These are phyloP conservation scores for Wickerhamia fluorescens DNA, from an alignment of 805 yeast genomes.

Conservation along the genomic window DNA sequence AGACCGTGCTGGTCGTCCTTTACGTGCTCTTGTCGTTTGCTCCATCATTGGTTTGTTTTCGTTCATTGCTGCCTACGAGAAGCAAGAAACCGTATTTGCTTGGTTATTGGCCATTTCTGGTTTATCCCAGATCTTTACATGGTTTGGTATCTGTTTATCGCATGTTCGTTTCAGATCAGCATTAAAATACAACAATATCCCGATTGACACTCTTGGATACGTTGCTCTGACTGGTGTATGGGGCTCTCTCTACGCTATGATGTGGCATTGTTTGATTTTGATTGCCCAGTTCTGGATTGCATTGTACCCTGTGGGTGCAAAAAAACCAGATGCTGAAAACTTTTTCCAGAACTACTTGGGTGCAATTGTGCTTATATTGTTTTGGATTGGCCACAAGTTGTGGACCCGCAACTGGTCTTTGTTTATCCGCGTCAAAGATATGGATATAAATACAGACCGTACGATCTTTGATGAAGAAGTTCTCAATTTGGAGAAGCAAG, in stretches of 20 bases:
- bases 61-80: constrained; percentile 35
- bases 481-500: constrained; percentile 21
- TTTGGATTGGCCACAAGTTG: constrained; percentile 28
- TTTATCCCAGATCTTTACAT: constrained; percentile 35
- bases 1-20: constrained; percentile 36
- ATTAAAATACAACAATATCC: constrained; percentile 23
- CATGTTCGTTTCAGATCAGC: constrained; percentile 36
- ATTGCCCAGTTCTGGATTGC: constrained; percentile 41
- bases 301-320: constrained; percentile 28
- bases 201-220: constrained; percentile 24
- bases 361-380: constrained; percentile 23
- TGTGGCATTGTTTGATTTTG: constrained; percentile 26
- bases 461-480: constrained; percentile 29
- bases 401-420: constrained; percentile 25
- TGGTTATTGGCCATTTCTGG: constrained; percentile 39
- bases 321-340: constrained; percentile 18
- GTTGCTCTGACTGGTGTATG: constrained; percentile 33
- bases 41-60: constrained; percentile 31
- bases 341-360: constrained; percentile 31
- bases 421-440: constrained; percentile 19
- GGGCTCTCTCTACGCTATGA: constrained; percentile 32
- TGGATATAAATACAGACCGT: constrained; percentile 24
- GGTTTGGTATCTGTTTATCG: constrained; percentile 35
- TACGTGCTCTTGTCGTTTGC: constrained; percentile 28
- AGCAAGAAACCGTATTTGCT: constrained; percentile 32